Conservation (phyloP, 2,329 filamentous ascomycete genomes). For the Diaporthe capsici region DNA sequence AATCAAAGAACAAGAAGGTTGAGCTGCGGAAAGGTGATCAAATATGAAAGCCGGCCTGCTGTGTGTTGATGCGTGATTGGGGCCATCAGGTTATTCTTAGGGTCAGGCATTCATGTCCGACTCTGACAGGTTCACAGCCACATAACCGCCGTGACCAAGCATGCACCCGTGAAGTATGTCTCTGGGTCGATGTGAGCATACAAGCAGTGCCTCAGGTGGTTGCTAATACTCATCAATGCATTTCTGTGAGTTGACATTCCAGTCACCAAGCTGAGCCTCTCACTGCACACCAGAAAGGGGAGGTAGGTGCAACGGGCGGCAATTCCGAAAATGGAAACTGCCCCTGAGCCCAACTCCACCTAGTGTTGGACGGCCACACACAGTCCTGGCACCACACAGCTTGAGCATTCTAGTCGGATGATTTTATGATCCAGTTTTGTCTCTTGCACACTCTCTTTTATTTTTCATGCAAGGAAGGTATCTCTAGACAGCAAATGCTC, state of each 20-base stretch:
- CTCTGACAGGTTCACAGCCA: slow-evolving; percentile 19
- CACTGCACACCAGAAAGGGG: background rate
- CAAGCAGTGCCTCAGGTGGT: background rate
- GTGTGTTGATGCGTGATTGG: slow-evolving; percentile 32
- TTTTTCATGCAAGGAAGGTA: slow-evolving; percentile 26
- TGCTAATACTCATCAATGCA: background rate
- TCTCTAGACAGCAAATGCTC: slow-evolving; percentile 27
- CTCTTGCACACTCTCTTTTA: background rate
- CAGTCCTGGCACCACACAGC: background rate
- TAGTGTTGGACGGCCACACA: background rate
- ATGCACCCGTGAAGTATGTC: background rate
- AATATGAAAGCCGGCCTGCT: background rate
- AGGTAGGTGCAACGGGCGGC: slow-evolving; percentile 9
- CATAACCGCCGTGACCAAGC: slow-evolving; percentile 5
- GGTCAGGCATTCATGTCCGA: slow-evolving; percentile 35
- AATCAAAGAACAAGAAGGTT: background rate
- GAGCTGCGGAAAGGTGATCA: slow-evolving; percentile 2
- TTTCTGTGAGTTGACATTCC: slow-evolving; percentile 2
- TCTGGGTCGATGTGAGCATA: background rate
- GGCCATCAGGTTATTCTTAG: slow-evolving; percentile 37
- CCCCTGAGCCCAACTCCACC: slow-evolving; percentile 33
- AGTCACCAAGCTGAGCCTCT: background rate
- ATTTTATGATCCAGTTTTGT: background rate
- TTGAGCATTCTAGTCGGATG: background rate
- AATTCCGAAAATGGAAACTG: slow-evolving; percentile 36